Conservation (phyloP, 2,329 filamentous ascomycete species). For the Ophiostoma himal-ulmi region DNA sequence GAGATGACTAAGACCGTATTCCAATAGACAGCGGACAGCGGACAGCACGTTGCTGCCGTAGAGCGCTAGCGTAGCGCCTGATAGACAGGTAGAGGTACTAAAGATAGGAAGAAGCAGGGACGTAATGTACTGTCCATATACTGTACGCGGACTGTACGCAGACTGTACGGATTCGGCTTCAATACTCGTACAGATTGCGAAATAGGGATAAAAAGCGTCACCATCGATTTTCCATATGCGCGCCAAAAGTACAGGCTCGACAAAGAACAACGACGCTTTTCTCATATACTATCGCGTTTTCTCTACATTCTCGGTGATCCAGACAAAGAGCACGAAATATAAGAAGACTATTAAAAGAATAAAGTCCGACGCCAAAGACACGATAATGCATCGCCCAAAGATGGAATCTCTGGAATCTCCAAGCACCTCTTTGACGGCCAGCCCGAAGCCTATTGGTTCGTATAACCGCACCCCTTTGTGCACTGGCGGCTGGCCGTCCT, state of each 20-base stretch:
- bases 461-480: conserved; percentile 5
- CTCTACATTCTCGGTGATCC: background rate
- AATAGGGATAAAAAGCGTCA: conserved; percentile 8
- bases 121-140: background rate
- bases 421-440: background rate
- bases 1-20: background rate
- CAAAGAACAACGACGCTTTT: background rate
- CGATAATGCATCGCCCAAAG: background rate
- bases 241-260: background rate
- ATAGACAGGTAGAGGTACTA: background rate
- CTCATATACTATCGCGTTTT: background rate
- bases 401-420: background rate
- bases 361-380: too few relatives aligned
- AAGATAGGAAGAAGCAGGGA: conserved; percentile 1
- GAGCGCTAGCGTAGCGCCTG: background rate
- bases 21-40: background rate
- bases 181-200: background rate
- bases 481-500: background rate
- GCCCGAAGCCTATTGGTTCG: background rate
- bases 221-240: background rate
- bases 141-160: background rate
- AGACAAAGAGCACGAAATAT: conserved; percentile 3
- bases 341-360: background rate
- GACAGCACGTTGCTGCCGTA: background rate
- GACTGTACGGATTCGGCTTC: background rate